Base-by-base conservation (phyloP, 768 basidiomycete genomes). In the Cyathus striatus region DNA sequence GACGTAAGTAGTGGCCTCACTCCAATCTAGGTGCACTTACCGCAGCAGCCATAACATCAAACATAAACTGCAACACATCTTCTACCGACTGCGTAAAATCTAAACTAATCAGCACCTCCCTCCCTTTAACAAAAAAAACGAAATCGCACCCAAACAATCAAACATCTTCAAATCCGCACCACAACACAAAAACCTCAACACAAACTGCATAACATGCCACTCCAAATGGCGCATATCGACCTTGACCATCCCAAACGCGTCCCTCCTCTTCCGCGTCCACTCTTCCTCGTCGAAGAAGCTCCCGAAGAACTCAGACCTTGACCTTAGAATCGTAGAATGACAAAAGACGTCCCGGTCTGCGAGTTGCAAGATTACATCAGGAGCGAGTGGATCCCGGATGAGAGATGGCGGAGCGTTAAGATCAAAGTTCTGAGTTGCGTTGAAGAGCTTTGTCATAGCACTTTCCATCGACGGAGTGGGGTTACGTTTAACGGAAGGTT, bases 21-120 rank as follows among this genome's bases (percentile, higher is more conserved):
- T 17, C 10, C 9, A 16, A 33, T 27, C 21, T 12, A 18, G 46
- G 5, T 13, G 1, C 22, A 68, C 78, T 59, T 58, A 93, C 91
- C 25, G 93, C 90, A 14, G 80, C 84, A 25, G 83, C 83, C 61
- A 96, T 78, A 13, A 97, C 82, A 17, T 84, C 79, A 48, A 96
- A 91, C 64, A 92, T 76, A 50, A 93, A 90, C 47, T 91, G 86
- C 44, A 98, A 60, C 23, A 90, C 68, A 25, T 86, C 81, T 43
- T 98, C 91, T 4, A 81, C 64, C 1, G 75, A 76, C 20, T 75
- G 53, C 3, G 75, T 63, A 53, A 80, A 85, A 40, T 85, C 86
- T 86, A 54, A 13, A 34, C 20, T 26, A 24, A 30, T 46, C 18
- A 48, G 21, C 9, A 38, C 18, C 38, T 16, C 13, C 27, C 53